Evolutionary conservation across 495 filamentous ascomycete species (phyloP).

Genomic region (Aspergillus taichungensis): DNA sequence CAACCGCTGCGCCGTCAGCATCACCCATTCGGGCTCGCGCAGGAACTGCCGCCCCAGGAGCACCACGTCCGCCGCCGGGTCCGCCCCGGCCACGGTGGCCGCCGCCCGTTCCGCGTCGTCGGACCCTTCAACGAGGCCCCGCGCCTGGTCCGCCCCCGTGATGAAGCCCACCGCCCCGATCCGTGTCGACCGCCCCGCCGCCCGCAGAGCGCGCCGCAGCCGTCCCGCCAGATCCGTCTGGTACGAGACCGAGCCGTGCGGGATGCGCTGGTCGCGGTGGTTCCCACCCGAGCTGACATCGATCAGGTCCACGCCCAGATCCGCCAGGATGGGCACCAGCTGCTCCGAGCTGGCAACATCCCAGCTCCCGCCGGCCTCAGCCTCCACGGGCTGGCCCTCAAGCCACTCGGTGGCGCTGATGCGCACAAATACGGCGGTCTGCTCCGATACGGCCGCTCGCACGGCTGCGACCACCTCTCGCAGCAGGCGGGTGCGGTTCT

Average conservation of each 20-base stretch:
- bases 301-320: conserved; percentile 61
- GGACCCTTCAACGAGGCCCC: conserved; percentile 46
- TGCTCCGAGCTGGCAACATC: conserved; percentile 50
- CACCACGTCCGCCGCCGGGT: conserved; percentile 53
- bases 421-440: conserved; percentile 58
- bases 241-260: conserved; percentile 40
- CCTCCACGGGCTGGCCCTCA: conserved; percentile 39
- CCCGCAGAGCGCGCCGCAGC: conserved; percentile 48
- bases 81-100: conserved; percentile 19
- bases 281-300: conserved; percentile 69
- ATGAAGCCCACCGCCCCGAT: conserved; percentile 72
- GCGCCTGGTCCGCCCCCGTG: conserved; percentile 52
- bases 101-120: conserved; percentile 36
- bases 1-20: conserved; percentile 49
- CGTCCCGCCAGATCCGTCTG: conserved; percentile 55
- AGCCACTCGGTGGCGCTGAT: conserved; percentile 70
- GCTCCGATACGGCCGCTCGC: conserved; percentile 48
- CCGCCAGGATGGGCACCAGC: conserved; percentile 56
- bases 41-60: conserved; percentile 56
- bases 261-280: conserved; percentile 49
- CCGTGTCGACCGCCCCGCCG: conserved; percentile 44
- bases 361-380: conserved; percentile 51
- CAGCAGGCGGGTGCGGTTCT: conserved; percentile 49
- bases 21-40: conserved; percentile 58
- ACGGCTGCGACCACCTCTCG: conserved; percentile 44